Percentiles rank a stretch among this genome's conserved stretches.
These are phyloP conservation scores for Penicillium maclennaniae DNA, from an alignment of 495 filamentous ascomycete genomes.

Conservation along the genomic window DNA sequence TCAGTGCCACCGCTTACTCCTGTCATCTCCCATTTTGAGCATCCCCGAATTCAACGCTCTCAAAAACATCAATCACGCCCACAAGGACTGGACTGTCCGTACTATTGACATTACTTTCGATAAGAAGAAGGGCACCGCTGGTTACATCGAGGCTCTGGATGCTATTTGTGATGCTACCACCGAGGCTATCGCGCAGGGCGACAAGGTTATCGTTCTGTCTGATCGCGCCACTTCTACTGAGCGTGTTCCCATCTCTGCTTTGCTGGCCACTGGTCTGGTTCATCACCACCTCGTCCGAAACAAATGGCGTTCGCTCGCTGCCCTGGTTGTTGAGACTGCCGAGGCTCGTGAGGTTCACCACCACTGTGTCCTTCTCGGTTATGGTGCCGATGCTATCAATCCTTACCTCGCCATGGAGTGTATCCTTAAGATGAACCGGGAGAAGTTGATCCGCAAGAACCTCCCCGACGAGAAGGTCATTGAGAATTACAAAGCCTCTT, in stretches of 20 bases:
- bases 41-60: conserved; percentile 90
- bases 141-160: conserved; percentile 88
- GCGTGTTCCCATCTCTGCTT: conserved; percentile 81
- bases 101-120: conserved; percentile 97
- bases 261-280: conserved; percentile 90
- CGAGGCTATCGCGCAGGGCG: conserved; percentile 76
- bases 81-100: conserved; percentile 85
- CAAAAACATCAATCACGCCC: conserved; percentile 68
- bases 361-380: conserved; percentile 95
- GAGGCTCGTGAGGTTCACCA: conserved; percentile 99
- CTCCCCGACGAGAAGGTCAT: conserved; percentile 80
- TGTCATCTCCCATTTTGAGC: conserved; percentile 89
- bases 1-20: conserved; percentile 81
- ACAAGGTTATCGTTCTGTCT: conserved; percentile 86
- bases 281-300: conserved; percentile 97
- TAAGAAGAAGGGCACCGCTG: conserved; percentile 76
- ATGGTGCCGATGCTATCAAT: conserved; percentile 94
- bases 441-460: conserved; percentile 89
- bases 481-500: conserved; percentile 96
- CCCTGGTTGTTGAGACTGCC: conserved; percentile 87
- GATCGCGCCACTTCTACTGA: conserved; percentile 83
- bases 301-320: conserved; percentile 90
- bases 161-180: conserved; percentile 83
- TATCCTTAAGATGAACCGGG: conserved; percentile 96
- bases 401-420: conserved; percentile 97